phyloP scores from a whole-genome alignment of 768 basidiomycete species.

The Tulasnella sp. region DNA sequence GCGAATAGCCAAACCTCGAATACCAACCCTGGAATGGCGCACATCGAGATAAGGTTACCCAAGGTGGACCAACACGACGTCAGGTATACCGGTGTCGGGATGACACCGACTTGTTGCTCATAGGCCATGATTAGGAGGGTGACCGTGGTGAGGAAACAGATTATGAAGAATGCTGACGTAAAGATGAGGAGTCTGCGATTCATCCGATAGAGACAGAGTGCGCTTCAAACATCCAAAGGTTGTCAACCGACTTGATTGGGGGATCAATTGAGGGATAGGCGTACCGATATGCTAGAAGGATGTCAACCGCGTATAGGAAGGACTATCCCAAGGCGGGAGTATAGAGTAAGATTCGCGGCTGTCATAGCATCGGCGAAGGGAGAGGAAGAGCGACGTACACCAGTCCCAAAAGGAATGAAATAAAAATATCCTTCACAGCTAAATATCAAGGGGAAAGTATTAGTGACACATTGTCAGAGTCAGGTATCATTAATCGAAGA shows the following conservation, averaged over 20 bases:
- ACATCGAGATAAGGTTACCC: background rate
- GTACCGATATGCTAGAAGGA: constrained; percentile 11
- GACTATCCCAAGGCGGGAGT: background rate
- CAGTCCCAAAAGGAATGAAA: background rate
- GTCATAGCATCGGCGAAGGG: too few relatives aligned
- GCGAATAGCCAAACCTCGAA: constrained; percentile 12
- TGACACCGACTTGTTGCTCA: background rate
- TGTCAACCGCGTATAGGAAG: constrained; percentile 11
- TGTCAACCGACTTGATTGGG: too few relatives aligned
- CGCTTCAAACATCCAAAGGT: background rate
- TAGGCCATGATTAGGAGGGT: background rate
- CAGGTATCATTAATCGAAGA: background rate
- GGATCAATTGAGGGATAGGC: too few relatives aligned
- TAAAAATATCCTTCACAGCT: background rate
- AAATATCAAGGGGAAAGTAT: background rate
- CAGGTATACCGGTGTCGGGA: constrained; percentile 5
- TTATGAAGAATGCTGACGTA: background rate
- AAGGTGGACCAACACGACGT: constrained; percentile 10
- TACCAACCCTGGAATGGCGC: constrained; percentile 2
- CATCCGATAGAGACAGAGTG: constrained; percentile 14
- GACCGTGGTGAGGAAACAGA: background rate
- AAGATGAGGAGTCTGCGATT: constrained; percentile 4
- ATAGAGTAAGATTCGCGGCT: too few relatives aligned
- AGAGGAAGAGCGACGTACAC: background rate
- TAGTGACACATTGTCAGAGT: background rate